Base-by-base conservation (phyloP, 2,329 filamentous ascomycete species). In the Dactylella cylindrospora region DNA sequence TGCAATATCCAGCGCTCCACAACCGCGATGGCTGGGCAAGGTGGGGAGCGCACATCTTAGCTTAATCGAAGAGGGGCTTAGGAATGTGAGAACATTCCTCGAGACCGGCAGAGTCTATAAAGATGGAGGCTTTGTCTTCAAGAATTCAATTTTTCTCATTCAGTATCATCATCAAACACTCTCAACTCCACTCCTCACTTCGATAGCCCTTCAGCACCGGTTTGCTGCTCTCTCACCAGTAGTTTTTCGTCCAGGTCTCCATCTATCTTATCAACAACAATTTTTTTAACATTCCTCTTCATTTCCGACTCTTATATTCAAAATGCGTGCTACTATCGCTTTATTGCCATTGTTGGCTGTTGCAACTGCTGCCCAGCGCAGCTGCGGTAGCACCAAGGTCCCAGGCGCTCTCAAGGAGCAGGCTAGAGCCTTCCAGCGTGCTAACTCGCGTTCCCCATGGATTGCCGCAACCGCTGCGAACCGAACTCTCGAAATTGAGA, bases 311-410 rank as follows among this genome's bases (percentile, higher is more conserved):
- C 15, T 13, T 41, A 25, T 28, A n/a, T 55, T 47, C 51, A 55
- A 55, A 44, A 64, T 55, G 59, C 52, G 51, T 29, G 59, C 52
- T 51, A 52, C 52, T 28, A 4, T 64, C 33, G 43, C 57, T 22
- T 55, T 59, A 40, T 52, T 55, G 50, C 51, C 59, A 59, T 46
- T 59, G 45, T 47, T 64, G 59, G 59, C 59, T 33, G 4, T 55
- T 49, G 46, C 51, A 22, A 49, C 47, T 23, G 45, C 50, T 22
- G 52, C 59, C 17, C 51, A 52, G 40, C 39, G 47, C 39, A 57
- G 41, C 31, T 55, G 59, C 13, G 50, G 50, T 59, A 47, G 31
- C 40, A 55, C 51, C 32, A 22, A 59, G 7, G 59, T 59, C 31
- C 59, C 59, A n/a, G 45, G 46, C 20, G 31, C 44, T 7, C 44